A percentile compares a stretch with the other conserved stretches of the same genome.
phyloP scores from a whole-genome alignment of 345 rosid genomes.

The Zanthoxylum bungeanum region DNA sequence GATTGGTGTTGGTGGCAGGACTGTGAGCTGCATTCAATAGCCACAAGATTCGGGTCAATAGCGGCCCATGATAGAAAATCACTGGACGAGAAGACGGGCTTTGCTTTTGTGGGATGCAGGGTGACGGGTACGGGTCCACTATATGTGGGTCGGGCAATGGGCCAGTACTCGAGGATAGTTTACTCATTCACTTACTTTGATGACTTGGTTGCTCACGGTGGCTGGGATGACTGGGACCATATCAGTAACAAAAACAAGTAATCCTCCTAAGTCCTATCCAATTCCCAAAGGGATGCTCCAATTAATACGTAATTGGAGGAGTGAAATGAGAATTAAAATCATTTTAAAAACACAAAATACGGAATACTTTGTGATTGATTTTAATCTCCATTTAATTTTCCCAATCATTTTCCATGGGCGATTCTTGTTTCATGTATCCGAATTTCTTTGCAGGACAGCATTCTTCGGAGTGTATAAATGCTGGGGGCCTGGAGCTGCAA shows the following conservation, averaged over 20 bases:
- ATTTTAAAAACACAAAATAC: no score
- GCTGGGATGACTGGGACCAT: constrained; percentile 99
- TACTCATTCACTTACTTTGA: constrained; percentile 86
- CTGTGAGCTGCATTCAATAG: constrained; percentile 92
- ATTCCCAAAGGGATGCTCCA: no score
- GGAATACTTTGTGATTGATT: no score
- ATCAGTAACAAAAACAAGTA: constrained; percentile 86
- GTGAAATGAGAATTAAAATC: no score
- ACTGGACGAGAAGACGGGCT: constrained; percentile 88
- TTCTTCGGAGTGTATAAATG: constrained; percentile 92
- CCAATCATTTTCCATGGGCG: no score
- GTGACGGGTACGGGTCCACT: constrained; percentile 82
- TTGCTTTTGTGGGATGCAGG: constrained; percentile 67
- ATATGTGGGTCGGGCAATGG: constrained; percentile 96
- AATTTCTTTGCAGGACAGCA: constrained; percentile 87
- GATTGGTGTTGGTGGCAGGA: constrained; percentile 43
- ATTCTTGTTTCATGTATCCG: no score
- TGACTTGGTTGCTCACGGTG: constrained; percentile 84
- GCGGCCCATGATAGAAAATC: constrained; percentile 84
- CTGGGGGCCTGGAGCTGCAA: constrained; percentile 83
- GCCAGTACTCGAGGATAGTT: constrained; percentile 90
- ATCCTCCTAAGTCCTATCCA: no score
- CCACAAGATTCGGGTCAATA: constrained; percentile 83
- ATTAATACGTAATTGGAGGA: no score
- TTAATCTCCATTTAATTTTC: no score